Evolutionary conservation across 805 yeast species (phyloP), one percentile per base, ranked within the genome.

Genomic region (Candida incommunis): DNA sequence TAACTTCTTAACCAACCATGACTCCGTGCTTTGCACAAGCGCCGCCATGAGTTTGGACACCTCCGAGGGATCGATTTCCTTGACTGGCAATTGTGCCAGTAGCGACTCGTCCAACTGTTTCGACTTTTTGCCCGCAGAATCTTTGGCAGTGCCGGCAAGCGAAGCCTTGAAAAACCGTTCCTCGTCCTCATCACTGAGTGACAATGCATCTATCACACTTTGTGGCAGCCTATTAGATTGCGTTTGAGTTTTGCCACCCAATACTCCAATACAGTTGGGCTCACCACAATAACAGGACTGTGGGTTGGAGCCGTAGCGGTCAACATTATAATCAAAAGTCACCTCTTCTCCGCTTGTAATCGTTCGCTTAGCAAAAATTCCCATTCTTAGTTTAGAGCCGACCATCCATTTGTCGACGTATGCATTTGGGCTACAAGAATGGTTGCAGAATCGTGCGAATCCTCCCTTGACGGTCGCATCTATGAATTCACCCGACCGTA

Each of bases 351-450:
- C 96, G 48, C 62, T 61, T 4, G 51, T 41, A 44, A 90, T 85
- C 23, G 69, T 63, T 50, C 95, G 69, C 53, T 82, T 82, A 43
- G 96, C 84, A 60, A 90, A 92, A 22, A 90, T 82, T 23, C 97
- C 98, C 97, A 92, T 92, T 51, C 86, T 72, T 46, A 86, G 69
- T 59, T 85, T 82, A 48, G 82, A 84, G 23, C 87, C 87, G 13
- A 90, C 97, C 16, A 88, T 92, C 98, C 98, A 90, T 66, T 90
- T 90, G 62, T 90, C 96, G 40, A 90, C 95, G 55, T 75, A 85
- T 21, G 95, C 90, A 61, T 92, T 92, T 11, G 98, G 98, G 55
- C 76, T 79, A 62, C 98, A 90, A 20, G 95, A 85, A 64, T 90
- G 98, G 63, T 90, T 90, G 59, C 92, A 82, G 65, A 88, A 92